phyloP scores from a whole-genome alignment of 345 rosid genomes.

The Eucalyptus marginata region DNA sequence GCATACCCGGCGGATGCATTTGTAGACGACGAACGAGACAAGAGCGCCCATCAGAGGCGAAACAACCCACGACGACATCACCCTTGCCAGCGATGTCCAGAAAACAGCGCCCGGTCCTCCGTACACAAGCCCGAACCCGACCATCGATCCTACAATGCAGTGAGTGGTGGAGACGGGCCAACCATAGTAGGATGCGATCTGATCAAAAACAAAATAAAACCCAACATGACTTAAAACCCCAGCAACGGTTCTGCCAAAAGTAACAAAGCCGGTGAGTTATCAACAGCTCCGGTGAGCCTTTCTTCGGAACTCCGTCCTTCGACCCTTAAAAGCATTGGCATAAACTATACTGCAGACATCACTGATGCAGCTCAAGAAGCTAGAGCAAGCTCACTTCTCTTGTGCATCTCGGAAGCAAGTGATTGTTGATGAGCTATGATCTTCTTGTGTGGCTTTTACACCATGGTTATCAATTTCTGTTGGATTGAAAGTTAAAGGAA shows the following conservation, averaged over 20 bases:
- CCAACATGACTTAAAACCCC: not conserved
- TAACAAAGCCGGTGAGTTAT: not conserved
- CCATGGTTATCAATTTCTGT: not conserved
- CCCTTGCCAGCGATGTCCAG: conserved; percentile 91
- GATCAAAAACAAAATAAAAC: not conserved
- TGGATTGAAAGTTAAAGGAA: not conserved
- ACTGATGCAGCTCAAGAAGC: not conserved
- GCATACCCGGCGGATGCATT: conserved; percentile 91
- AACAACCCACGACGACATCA: conserved; percentile 89
- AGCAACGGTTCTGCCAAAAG: not conserved
- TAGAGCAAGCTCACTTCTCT: not conserved
- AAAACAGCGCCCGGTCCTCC: conserved; percentile 95
- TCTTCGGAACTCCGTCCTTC: not conserved
- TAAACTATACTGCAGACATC: not conserved
- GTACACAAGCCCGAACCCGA: conserved; percentile 87
- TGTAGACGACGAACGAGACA: conserved; percentile 82
- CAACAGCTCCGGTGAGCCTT: not conserved
- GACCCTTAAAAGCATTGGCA: not conserved
- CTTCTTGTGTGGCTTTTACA: not conserved
- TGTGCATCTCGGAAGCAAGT: not conserved
- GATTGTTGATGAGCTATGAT: not conserved
- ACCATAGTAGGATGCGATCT: conserved; percentile 90
- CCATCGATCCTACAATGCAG: conserved; percentile 97
- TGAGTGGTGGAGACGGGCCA: conserved; percentile 99
- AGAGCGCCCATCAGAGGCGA: conserved; percentile 84